Evolutionary conservation across 2,329 filamentous ascomycete species (phyloP).

Genomic region (Aspergillus sp.): DNA sequence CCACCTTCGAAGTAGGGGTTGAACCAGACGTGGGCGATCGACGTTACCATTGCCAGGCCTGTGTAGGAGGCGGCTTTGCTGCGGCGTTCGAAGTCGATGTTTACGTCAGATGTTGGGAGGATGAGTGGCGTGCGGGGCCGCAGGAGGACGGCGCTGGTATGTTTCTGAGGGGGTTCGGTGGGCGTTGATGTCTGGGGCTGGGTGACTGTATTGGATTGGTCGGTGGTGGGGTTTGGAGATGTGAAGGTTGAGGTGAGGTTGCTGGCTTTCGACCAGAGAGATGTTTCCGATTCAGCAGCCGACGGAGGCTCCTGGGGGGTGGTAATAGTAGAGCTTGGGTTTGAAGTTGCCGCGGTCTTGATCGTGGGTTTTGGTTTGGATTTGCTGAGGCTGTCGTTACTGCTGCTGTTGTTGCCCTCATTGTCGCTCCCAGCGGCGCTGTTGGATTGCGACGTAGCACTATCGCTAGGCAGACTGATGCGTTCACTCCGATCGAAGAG

Average conservation of each 20-base stretch:
- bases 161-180: slow-evolving; percentile 46
- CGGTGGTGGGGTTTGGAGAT: background rate
- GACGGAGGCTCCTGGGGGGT: slow-evolving; percentile 1
- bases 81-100: slow-evolving; percentile 83
- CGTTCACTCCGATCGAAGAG: slow-evolving; percentile 73
- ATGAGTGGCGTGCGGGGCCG: slow-evolving; percentile 67
- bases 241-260: too few relatives aligned
- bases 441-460: slow-evolving; percentile 16
- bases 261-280: slow-evolving; percentile 8
- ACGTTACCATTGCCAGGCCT: slow-evolving; percentile 84
- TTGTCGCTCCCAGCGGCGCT: slow-evolving; percentile 4
- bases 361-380: background rate
- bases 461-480: slow-evolving; percentile 44
- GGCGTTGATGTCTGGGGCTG: slow-evolving; percentile 5
- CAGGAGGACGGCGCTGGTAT: slow-evolving; percentile 75
- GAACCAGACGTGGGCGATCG: slow-evolving; percentile 95
- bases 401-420: slow-evolving; percentile 1
- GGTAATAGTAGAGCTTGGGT: background rate
- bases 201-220: slow-evolving; percentile 1
- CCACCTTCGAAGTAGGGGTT: slow-evolving; percentile 92
- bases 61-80: slow-evolving; percentile 71
- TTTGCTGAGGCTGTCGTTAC: slow-evolving; percentile 2
- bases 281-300: slow-evolving; percentile 6
- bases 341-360: background rate
- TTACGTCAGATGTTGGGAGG: slow-evolving; percentile 80